Evolutionary conservation across 176 grass and related monocot genomes (phyloP).

Genomic region (Oryza meridionalis): DNA sequence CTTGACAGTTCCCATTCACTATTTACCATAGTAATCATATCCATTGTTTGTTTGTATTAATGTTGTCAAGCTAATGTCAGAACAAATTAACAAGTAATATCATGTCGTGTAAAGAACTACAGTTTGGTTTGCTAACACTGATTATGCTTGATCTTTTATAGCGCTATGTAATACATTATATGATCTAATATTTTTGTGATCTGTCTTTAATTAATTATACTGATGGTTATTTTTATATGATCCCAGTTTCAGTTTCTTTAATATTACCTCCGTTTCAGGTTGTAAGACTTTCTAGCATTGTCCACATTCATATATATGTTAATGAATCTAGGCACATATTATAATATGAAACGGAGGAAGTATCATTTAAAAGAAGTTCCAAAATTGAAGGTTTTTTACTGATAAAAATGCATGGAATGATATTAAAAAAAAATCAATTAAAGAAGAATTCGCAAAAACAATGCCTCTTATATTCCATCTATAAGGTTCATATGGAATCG

Average conservation of each 20-base stretch:
- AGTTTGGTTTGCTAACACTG: background rate
- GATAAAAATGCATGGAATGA: background rate
- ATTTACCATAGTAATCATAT: background rate
- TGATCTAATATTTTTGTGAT: too few relatives aligned
- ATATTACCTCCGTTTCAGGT: too few relatives aligned
- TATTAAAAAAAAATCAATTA: background rate
- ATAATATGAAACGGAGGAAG: too few relatives aligned
- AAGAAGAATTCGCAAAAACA: background rate
- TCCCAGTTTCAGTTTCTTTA: background rate
- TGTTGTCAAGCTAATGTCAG: background rate
- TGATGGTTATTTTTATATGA: background rate
- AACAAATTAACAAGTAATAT: conserved; percentile 22
- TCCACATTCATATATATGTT: too few relatives aligned
- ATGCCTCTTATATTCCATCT: background rate
- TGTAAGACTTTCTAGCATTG: too few relatives aligned
- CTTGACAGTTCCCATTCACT: background rate
- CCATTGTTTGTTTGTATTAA: background rate
- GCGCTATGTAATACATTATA: background rate
- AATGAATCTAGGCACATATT: too few relatives aligned
- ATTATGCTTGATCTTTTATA: background rate
- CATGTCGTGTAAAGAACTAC: background rate
- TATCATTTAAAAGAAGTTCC: background rate
- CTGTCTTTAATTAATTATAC: background rate
- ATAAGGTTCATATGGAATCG: background rate
- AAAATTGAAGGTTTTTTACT: background rate